Percentiles rank a stretch among this genome's conserved stretches.
These are phyloP conservation scores for Paecilomyces sp. DNA, from an alignment of 2,329 filamentous ascomycete species.

Conservation along the genomic window DNA sequence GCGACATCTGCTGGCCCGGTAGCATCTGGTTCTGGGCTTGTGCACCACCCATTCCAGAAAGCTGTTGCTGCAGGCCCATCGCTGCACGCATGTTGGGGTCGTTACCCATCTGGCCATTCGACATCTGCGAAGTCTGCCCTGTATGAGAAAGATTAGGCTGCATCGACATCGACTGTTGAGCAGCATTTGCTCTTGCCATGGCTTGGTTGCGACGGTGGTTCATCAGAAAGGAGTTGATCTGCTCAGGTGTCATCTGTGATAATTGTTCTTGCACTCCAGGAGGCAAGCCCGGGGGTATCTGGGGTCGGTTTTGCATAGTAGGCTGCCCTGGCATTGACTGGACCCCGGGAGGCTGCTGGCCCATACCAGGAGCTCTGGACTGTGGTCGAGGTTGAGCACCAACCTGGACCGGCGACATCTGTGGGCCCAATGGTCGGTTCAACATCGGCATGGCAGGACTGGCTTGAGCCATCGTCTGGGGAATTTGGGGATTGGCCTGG, in stretches of 20 bases:
- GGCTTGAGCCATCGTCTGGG: conserved; percentile 33
- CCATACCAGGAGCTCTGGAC: conserved; percentile 26
- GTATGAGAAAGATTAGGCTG: conserved; percentile 23
- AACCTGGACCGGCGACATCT: conserved; percentile 31
- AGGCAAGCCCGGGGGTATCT: conserved; percentile 28
- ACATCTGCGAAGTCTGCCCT: conserved; percentile 23
- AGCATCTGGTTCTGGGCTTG: conserved; percentile 24
- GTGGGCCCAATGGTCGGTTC: conserved; percentile 35
- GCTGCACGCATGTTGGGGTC: conserved; percentile 28
- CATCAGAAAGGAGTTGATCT: conserved; percentile 24
- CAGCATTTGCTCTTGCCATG: conserved; percentile 22
- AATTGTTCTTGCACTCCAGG: conserved; percentile 27
- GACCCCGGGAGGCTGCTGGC: conserved; percentile 20
- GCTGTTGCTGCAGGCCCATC: conserved; percentile 25
- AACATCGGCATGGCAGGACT: conserved; percentile 35
- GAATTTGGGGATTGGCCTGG: conserved; percentile 33
- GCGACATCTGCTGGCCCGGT: conserved; percentile 21
- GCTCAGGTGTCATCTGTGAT: conserved; percentile 27
- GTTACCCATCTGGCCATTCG: conserved; percentile 24
- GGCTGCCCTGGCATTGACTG: conserved; percentile 20
- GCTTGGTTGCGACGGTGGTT: conserved; percentile 26
- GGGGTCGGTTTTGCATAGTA: conserved; percentile 23
- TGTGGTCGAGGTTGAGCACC: conserved; percentile 26
- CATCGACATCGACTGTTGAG: conserved; percentile 21
- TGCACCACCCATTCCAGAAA: conserved; percentile 21